Percentiles rank a stretch among this genome's conserved stretches.
phyloP scores from a whole-genome alignment of 768 basidiomycete species.

The Termitomyces sp. region DNA sequence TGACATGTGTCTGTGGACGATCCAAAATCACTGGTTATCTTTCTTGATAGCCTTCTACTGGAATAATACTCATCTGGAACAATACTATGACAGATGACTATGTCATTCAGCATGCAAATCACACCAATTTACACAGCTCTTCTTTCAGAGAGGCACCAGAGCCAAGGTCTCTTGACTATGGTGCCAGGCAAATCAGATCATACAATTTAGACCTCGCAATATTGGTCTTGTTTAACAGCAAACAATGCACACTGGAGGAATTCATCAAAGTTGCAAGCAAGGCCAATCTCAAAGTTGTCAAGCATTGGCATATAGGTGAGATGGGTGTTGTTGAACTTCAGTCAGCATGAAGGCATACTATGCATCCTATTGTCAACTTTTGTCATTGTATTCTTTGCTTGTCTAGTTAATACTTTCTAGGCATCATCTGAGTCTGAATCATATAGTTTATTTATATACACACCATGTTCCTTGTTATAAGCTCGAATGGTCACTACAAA shows the following conservation, averaged over 20 bases:
- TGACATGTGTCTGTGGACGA: too few relatives aligned
- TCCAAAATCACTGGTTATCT: too few relatives aligned
- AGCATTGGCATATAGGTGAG: slow-evolving; percentile 31
- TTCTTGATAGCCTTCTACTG: too few relatives aligned
- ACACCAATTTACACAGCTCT: neutral
- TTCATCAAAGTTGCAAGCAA: slow-evolving; percentile 29
- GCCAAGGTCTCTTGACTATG: slow-evolving; percentile 44
- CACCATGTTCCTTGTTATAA: too few relatives aligned
- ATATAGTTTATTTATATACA: too few relatives aligned
- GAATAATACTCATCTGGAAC: neutral
- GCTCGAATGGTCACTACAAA: too few relatives aligned
- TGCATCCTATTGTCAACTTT: neutral
- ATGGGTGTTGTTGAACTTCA: slow-evolving; percentile 25
- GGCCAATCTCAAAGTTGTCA: slow-evolving; percentile 29
- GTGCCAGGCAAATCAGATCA: slow-evolving; percentile 30
- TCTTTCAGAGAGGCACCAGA: slow-evolving; percentile 18
- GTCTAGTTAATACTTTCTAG: too few relatives aligned
- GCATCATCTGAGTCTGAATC: too few relatives aligned
- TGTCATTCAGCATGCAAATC: neutral
- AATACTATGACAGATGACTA: neutral
- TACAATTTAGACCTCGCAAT: slow-evolving; percentile 43
- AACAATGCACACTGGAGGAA: slow-evolving; percentile 29
- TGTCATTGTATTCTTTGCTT: neutral
- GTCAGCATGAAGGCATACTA: neutral
- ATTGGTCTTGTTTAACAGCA: slow-evolving; percentile 35